Conservation (phyloP, 768 basidiomycete species). For the Leccinum subtestaceum region DNA sequence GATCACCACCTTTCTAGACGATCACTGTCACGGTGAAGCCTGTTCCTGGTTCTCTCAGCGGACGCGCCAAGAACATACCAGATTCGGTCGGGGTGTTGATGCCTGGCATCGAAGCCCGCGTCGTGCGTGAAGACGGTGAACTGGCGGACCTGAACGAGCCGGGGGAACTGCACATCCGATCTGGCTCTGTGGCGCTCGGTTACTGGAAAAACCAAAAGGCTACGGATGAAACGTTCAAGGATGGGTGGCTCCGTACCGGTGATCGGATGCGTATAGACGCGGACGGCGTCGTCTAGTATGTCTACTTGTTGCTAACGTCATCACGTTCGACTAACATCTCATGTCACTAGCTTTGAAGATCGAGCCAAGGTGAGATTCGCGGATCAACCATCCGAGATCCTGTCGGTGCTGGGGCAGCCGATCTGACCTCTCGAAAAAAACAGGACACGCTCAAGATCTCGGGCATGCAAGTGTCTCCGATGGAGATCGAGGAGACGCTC, state of each 20-base stretch:
- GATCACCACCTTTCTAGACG: conserved; percentile 41
- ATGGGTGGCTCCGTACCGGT: conserved; percentile 76
- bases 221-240: conserved; percentile 58
- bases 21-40: conserved; percentile 48
- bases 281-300: conserved; percentile 65
- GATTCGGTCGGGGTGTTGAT: conserved; percentile 57
- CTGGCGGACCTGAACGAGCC: conserved; percentile 54
- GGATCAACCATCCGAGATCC: not conserved
- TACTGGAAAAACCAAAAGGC: conserved; percentile 74
- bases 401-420: not conserved
- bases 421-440: not conserved
- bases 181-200: conserved; percentile 56
- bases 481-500: conserved; percentile 70
- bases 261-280: conserved; percentile 64
- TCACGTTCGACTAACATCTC: not conserved
- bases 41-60: conserved; percentile 42
- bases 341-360: conserved; percentile 58
- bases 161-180: conserved; percentile 63
- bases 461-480: conserved; percentile 76
- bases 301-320: not conserved
- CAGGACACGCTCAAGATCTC: conserved; percentile 81
- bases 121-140: conserved; percentile 55
- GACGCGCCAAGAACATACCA: conserved; percentile 37
- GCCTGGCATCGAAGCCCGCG: conserved; percentile 63
- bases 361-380: conserved; percentile 56